Conservation (phyloP, 805 yeast species). For the Metschnikowia henanensis region DNA sequence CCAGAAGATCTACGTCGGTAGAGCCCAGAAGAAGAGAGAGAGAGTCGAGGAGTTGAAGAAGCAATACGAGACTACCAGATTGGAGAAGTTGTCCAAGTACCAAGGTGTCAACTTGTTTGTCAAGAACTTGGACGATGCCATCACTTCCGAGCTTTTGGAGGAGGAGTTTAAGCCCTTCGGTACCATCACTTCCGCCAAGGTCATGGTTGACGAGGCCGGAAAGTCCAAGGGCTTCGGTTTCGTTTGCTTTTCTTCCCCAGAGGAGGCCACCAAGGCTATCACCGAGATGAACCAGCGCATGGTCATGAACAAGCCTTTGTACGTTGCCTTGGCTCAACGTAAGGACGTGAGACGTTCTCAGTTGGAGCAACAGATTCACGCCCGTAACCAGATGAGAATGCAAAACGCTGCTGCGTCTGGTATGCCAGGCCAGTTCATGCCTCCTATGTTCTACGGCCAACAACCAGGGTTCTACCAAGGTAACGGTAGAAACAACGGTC, state of each 20-base stretch:
- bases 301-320: slow-evolving; percentile 93
- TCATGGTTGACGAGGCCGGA: slow-evolving; percentile 92
- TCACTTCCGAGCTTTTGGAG: slow-evolving; percentile 87
- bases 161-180: slow-evolving; percentile 95
- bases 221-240: slow-evolving; percentile 98
- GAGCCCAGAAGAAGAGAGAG: slow-evolving; percentile 99
- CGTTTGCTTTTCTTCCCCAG: slow-evolving; percentile 96
- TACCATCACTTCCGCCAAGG: slow-evolving; percentile 92
- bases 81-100: slow-evolving; percentile 89
- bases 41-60: slow-evolving; percentile 93
- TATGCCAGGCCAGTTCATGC: slow-evolving; percentile 83
- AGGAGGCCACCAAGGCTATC: slow-evolving; percentile 98
- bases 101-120: slow-evolving; percentile 97
- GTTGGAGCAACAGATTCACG: slow-evolving; percentile 96
- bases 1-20: slow-evolving; percentile 89
- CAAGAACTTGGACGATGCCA: slow-evolving; percentile 92
- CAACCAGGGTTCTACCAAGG: slow-evolving; percentile 85
- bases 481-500: slow-evolving; percentile 68
- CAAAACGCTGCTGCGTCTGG: slow-evolving; percentile 93
- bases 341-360: slow-evolving; percentile 97
- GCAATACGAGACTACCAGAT: slow-evolving; percentile 88
- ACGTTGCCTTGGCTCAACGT: slow-evolving; percentile 98
- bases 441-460: slow-evolving; percentile 84
- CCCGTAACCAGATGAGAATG: slow-evolving; percentile 97
- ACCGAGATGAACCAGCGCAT: slow-evolving; percentile 98